Evolutionary conservation across 345 rosid genomes (phyloP), one percentile per base, ranked within the genome.

Genomic region (Populus simonii): DNA sequence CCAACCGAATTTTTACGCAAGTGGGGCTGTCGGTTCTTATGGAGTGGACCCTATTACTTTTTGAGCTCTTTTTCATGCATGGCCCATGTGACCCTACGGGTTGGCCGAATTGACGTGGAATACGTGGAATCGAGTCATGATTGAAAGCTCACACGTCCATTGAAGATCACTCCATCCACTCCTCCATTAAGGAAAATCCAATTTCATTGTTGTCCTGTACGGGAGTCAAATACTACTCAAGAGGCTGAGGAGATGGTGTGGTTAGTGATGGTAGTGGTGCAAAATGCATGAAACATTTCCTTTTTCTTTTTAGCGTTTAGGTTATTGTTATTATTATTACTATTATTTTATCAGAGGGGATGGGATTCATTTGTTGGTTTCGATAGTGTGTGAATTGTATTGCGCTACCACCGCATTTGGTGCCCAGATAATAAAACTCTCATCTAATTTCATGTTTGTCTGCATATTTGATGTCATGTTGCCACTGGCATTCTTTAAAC

Each of bases 81-180:
- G 84, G 83, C 66, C 81, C 87, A 57, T 72, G 82, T 74, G 83
- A 70, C 78, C 74, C 2, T 1, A 20, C 15, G 11, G 6, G 53
- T 68, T 49, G 83, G 23, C 69, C 70, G 8, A 1, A 66, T 47
- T 83, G 84, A 84, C 86, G 83, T 85, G 86, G 83, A 62, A 36
- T 29, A 84, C 86, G 83, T 85, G 86, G 83, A 62, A 36, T 23
- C 53, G 76, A 71, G 77, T 77, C 83, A 76, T 70, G 84, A 83
- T 65, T 43, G 88, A 78, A 78, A 71, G 84, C 78, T 45, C 78
- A 82, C 57, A 76, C 23, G 80, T 57, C 70, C 9, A 66, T 17
- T 53, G 65, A 49, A 7, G 11, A 47, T 33, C 1, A 33, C 36
- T 33, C 36, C 4, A 31, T 31, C 67, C 73, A 8, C 68, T 73